Percentiles rank a stretch among this genome's conserved stretches.
phyloP scores from a whole-genome alignment of 306 rosid genomes.

The Boehmeria nivea region DNA sequence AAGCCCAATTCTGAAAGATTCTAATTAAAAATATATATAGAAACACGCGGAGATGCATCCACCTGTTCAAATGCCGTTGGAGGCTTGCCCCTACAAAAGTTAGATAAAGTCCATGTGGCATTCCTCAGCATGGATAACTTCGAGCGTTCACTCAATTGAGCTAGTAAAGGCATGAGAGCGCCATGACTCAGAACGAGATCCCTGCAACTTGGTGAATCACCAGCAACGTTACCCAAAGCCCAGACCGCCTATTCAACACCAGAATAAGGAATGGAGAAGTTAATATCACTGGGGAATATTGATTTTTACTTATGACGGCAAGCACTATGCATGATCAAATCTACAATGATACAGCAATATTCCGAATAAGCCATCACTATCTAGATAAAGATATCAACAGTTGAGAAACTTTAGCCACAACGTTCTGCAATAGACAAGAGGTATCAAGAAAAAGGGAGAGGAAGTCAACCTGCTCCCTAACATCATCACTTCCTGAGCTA shows the following conservation, averaged over 20 bases:
- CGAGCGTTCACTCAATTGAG: constrained; percentile 46
- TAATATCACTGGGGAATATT: not conserved
- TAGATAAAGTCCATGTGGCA: constrained; percentile 65
- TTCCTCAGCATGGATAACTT: constrained; percentile 53
- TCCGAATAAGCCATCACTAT: not conserved
- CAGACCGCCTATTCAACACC: constrained; percentile 43
- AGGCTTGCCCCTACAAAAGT: constrained; percentile 60
- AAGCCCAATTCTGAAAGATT: not conserved
- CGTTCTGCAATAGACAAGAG: not conserved
- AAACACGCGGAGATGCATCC: not conserved
- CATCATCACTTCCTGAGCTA: constrained; percentile 47
- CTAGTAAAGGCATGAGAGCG: constrained; percentile 47
- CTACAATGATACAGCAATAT: not conserved
- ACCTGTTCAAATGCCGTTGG: constrained; percentile 60
- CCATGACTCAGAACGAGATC: constrained; percentile 56
- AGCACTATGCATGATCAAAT: not conserved
- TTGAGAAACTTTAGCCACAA: not conserved
- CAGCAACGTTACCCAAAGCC: constrained; percentile 67
- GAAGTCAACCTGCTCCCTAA: constrained; percentile 60
- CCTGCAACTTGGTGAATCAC: constrained; percentile 56
- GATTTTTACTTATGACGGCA: too few species aligned
- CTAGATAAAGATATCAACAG: not conserved
- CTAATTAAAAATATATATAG: not conserved
- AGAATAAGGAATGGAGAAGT: not conserved
- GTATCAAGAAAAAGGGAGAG: not conserved